Base-by-base conservation (phyloP, 2,329 filamentous ascomycete genomes). In the Cordyceps farinosa region DNA sequence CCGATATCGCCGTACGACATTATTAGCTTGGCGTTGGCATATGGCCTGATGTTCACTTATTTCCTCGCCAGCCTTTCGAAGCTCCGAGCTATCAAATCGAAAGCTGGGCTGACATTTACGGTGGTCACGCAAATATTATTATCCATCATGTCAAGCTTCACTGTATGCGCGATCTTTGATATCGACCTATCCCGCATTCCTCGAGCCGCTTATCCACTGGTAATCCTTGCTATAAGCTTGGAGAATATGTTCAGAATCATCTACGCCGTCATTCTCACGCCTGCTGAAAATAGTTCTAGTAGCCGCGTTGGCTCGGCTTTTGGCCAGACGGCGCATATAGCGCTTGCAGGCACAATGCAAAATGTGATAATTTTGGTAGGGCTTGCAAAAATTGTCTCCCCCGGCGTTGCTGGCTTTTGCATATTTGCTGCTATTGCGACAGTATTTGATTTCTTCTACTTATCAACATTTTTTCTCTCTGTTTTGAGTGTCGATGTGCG, bases 211-310 rank as follows among this genome's bases (percentile, higher is more conserved):
- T 94, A 92, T 71, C 90, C 90, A 0, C 82, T 91, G 10, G 88
- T 91, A n/a, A 84, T 93, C 9, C 80, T 92, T 45, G 84, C 87
- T 45, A 88, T 92, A 76, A 91, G 90, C 56, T 77, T 93, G 38
- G 90, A 92, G 69, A 92, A 93, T 69, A 90, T 91, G 66, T 89
- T 92, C 70, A 82, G 90, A 22, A 78, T 93, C 42, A 91, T 93
- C 73, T 92, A 92, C 70, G 87, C 88, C 7, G 88, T 93, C 45
- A 86, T 93, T 40, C 79, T 87, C 62, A 91, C 89, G 1, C 87
- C 89, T 0, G 80, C 87, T 0, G 86, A 90, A 66, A 84, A 89
- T 72, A 85, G 81, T 64, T 90, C 89, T 4, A 86, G 87, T 62
- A 82, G 82, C 63, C 84, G 90, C 54, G 89, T 94, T 47, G 87